Conservation (phyloP, 2,329 filamentous ascomycete genomes). For the Capronia epimyces region DNA sequence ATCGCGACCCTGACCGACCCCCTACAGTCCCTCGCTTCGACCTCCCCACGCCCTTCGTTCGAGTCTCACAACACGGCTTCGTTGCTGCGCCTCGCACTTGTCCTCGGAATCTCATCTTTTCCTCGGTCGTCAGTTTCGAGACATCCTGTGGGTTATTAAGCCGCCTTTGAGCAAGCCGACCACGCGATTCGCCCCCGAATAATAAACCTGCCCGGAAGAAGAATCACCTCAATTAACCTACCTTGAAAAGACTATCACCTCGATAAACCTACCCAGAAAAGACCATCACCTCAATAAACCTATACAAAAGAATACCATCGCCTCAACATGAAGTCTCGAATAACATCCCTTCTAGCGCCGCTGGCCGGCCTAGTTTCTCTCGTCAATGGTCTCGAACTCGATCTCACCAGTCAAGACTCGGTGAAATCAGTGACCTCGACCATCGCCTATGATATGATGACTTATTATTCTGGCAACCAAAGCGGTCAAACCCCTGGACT, state of each 20-base stretch:
- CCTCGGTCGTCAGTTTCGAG: not conserved
- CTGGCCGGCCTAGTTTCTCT: slow-evolving; percentile 25
- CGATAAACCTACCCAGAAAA: no score
- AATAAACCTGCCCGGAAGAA: not conserved
- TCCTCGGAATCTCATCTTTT: not conserved
- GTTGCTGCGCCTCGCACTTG: not conserved
- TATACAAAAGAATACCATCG: not conserved
- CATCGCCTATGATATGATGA: slow-evolving; percentile 34
- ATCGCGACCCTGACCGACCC: not conserved
- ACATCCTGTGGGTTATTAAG: not conserved
- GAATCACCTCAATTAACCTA: no score
- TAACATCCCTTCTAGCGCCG: slow-evolving; percentile 16
- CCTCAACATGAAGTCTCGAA: slow-evolving; percentile 16
- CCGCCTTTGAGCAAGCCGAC: no score
- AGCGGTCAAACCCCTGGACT: slow-evolving; percentile 33
- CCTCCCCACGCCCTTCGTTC: slow-evolving; percentile 1
- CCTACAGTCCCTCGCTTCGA: not conserved
- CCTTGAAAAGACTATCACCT: no score
- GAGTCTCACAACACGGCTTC: not conserved
- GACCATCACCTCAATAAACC: not conserved
- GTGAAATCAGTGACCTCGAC: slow-evolving; percentile 33
- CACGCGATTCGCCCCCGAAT: no score
- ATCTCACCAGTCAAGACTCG: slow-evolving; percentile 30
- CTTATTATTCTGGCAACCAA: slow-evolving; percentile 34
- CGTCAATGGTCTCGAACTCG: slow-evolving; percentile 16